Evolutionary conservation across 2,329 filamentous ascomycete species (phyloP).

Genomic region (Botryotinia convoluta): DNA sequence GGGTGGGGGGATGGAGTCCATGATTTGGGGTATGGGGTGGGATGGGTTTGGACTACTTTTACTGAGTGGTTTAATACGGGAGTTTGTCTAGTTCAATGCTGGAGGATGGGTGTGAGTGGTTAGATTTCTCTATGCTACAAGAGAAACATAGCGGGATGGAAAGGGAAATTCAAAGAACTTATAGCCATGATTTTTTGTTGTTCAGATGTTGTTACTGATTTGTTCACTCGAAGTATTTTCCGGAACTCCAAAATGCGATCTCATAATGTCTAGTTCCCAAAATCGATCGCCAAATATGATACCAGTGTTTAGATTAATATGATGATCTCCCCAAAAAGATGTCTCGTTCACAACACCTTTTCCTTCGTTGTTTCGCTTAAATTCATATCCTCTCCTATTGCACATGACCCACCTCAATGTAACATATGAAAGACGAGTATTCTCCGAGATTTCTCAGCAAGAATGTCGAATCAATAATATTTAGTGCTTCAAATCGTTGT

Average conservation of each 20-base stretch:
- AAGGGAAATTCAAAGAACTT: not conserved
- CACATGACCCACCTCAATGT: no score
- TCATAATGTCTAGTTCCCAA: not conserved
- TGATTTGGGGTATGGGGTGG: not conserved
- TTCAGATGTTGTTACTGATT: not conserved
- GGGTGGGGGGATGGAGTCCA: not conserved
- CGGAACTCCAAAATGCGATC: accelerated
- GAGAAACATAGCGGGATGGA: accelerated
- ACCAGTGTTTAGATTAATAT: no score
- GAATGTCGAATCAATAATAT: no score
- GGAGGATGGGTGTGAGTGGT: not conserved
- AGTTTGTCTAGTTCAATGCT: not conserved
- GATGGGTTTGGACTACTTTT: not conserved
- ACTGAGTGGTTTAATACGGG: not conserved
- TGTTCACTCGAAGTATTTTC: not conserved
- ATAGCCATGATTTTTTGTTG: not conserved
- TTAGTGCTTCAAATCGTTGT: no score
- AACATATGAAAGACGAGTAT: no score
- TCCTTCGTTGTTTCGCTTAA: not conserved
- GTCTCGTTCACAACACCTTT: not conserved
- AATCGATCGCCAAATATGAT: no score
- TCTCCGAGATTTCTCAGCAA: no score
- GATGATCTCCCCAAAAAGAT: not conserved
- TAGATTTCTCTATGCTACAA: not conserved
- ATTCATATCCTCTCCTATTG: no score